Evolutionary conservation across 306 rosid species (phyloP).

Genomic region (Malus domestica): DNA sequence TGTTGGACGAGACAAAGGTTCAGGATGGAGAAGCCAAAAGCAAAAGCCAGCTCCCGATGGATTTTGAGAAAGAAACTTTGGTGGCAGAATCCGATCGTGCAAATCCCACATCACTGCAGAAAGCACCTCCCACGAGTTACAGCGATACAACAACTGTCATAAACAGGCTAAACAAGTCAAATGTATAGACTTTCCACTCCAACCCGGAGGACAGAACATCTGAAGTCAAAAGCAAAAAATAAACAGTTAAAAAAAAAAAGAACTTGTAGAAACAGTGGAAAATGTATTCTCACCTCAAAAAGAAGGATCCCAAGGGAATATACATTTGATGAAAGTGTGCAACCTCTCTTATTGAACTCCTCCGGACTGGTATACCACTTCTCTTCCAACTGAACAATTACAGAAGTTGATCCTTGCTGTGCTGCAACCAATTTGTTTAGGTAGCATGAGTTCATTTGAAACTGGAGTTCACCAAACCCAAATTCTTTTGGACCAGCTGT

Average conservation of each 20-base stretch:
- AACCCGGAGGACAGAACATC: conserved; percentile 1
- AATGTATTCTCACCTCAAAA: conserved; percentile 49
- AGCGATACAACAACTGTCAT: conserved; percentile 50
- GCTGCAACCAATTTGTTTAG: background rate
- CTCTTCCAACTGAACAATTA: conserved; percentile 36
- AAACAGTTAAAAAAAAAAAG: background rate
- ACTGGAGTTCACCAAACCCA: too few species aligned
- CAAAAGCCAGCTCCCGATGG: conserved; percentile 68
- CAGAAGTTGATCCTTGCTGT: conserved; percentile 17
- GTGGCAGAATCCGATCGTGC: conserved; percentile 57
- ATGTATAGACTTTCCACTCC: conserved; percentile 7
- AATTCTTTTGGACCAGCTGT: too few species aligned
- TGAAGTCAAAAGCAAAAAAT: background rate
- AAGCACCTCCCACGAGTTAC: conserved; percentile 43
- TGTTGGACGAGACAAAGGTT: conserved; percentile 63
- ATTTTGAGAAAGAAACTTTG: conserved; percentile 47
- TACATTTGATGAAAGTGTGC: conserved; percentile 48
- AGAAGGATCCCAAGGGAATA: conserved; percentile 68
- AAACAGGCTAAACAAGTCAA: conserved; percentile 25
- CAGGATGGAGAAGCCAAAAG: conserved; percentile 71
- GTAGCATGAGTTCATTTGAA: too few species aligned
- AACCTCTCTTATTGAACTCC: conserved; percentile 29
- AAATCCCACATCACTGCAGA: conserved; percentile 54
- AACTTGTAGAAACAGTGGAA: background rate
- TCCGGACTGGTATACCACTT: conserved; percentile 67